Evolutionary conservation across 208 protist species (phyloP), one percentile per base, ranked within the genome.

Genomic region (Leishmania guyanensis): DNA sequence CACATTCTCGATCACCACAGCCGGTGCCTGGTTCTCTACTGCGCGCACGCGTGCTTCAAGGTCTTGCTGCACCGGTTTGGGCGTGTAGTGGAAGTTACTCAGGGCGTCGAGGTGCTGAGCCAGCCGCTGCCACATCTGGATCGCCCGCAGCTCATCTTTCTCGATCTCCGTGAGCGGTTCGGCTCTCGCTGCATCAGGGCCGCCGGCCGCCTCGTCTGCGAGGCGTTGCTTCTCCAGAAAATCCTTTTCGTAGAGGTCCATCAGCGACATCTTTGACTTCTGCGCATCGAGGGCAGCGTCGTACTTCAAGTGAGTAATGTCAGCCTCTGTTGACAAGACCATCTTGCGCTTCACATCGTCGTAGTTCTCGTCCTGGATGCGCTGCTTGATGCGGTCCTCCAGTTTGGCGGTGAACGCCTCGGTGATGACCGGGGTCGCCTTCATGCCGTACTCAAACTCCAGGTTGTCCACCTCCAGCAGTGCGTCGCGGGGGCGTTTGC

Each of bases 231-330:
- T 94, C 77, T 96, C 93, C 51, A 97, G 80, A 78, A 90, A 98
- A 70, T 98, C 93, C 89, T 97, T 97, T 88, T 98, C 95, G 87
- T 98, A 97, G 22, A 98, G 85, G 78, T 98, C 95, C 91, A 97
- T 96, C 53, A 98, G 83, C 5, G 92, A 96, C 64, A 97, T 86
- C 86, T 95, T 94, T 17, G 93, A 96, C 91, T 98, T 97, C 86
- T 96, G 85, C 64, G 95, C 78, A 74, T 97, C 92, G 50, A 94
- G 75, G 36, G 84, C 88, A 62, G 86, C 88, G 70, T 96, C 89
- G 77, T 84, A 89, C 77, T 82, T 84, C 16, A 81, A 90, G 60
- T 91, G 90, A 22, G 80, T 80, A 26, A 98, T 88, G 75, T 96
- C 93, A 9, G 88, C 87, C 60, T 92, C 83, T 43, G 92, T 86